Base-by-base conservation (phyloP, 257 asterid species). In the Solanum arcanum region DNA sequence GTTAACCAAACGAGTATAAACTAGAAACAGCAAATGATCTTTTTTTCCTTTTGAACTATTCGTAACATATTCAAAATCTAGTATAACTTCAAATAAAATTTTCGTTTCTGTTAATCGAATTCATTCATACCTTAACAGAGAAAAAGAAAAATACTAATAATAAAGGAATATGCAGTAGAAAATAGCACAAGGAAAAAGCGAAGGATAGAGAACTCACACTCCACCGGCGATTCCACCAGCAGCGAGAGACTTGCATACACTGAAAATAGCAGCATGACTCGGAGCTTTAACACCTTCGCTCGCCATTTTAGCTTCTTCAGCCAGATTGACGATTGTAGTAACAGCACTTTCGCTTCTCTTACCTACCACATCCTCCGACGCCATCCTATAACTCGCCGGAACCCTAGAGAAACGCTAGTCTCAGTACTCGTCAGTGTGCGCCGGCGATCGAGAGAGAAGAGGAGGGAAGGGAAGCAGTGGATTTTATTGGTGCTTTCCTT, bases 221-320 rank as follows among this genome's bases (percentile, higher is more conserved):
- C 98, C 98, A 75, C 99, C 99, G 15, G 99, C 98, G 25, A 94
- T 98, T n/a, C 99, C 99, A 44, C 98, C 99, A 59, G 98, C 98
- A 46, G 94, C 90, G 66, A 97, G 97, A 84, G 99, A 97, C 91
- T 97, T 97, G 94, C 93, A 90, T 83, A 97, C 91, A 86, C 90
- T 92, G 88, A 91, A 93, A 37, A 96, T 16, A 78, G 84, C 91
- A 87, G 95, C 94, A 87, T 88, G 86, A 37, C 93, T 90, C n/a
- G 95, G 87, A 7, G 98, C 98, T 90, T 90, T 94, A 88, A 96
- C 95, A 81, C 94, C 99, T 83, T 94, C 94, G 89, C 94, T 94
- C 3, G 98, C 98, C 25, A 93, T 97, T 93, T 96, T 96, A 85
- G 98, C 98, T 90, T 92, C 98, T 92, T 94, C 98, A 66, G 98